Base-by-base conservation (phyloP, 495 filamentous ascomycete genomes). In the Tuber aestivum region DNA sequence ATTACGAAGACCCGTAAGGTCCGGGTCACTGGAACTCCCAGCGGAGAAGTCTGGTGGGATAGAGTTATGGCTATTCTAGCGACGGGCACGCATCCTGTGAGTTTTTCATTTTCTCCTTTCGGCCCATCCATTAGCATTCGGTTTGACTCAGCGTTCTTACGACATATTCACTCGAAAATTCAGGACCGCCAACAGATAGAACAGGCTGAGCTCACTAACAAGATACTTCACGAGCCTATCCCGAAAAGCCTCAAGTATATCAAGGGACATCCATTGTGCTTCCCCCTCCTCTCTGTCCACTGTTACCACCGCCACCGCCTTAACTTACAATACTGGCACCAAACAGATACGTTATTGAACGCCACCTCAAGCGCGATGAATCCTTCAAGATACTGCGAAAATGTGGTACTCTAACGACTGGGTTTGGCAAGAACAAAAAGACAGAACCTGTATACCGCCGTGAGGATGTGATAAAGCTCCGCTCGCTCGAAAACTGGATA, bases 201-300 rank as follows among this genome's bases (percentile, higher is more conserved):
- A 82, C 86, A 91, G 41, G 90, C 86, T 16, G 94, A 97, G 79
- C 84, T 99, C 6, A 86, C 89, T 0, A 87, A 88, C 10, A 89
- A 88, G 75, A 91, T 93, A 74, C 89, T 90, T 0, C 85, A 87
- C 18, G 95, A 99, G 81, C 92, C 92, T 7, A 94, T 99, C 90
- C 95, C 95, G 8, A 89, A 90, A 69, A 97, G 94, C 78, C 89
- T 97, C 27, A 89, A 90, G 69, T 95, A 98, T 80, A 96, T 97
- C 84, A 97, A 97, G 82, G 90, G 92, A 79, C 95, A 99, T 84
- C 96, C 96, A 0, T 84, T 93, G 69, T 97, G 94, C 80, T 38
- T 23, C 27, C 37, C n/a, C 18, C 32, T 21, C 48, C 32, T 35
- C 3, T 10, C 40, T 27, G 35, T 73, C 2, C 38, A 40, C 7